Evolutionary conservation across 2,329 filamentous ascomycete species (phyloP).

Genomic region (Shiraia sp.): DNA sequence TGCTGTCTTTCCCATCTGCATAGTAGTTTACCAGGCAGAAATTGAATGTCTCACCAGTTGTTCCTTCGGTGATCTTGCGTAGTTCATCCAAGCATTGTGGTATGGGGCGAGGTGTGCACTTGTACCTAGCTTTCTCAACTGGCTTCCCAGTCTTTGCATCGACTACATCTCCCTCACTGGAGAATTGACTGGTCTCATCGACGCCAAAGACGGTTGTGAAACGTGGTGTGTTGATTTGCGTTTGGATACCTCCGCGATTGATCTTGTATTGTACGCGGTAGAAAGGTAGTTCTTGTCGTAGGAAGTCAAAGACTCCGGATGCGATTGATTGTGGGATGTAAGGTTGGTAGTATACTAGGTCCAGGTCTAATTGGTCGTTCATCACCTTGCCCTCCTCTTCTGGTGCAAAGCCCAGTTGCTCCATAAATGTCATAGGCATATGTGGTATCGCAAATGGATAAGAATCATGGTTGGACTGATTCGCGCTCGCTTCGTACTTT

Average conservation of each 20-base stretch:
- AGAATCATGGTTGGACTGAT: constrained; percentile 50
- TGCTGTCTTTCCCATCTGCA: constrained; percentile 74
- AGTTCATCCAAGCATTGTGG: constrained; percentile 70
- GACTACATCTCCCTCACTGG: constrained; percentile 37
- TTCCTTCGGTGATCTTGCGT: constrained; percentile 64
- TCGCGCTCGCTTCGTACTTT: constrained; percentile 36
- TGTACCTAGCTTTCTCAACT: constrained; percentile 55
- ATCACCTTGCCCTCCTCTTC: constrained; percentile 60
- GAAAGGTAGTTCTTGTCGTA: constrained; percentile 73
- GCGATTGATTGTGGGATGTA: constrained; percentile 65
- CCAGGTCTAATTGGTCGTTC: constrained; percentile 69
- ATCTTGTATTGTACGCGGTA: constrained; percentile 76
- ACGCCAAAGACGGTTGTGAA: constrained; percentile 65
- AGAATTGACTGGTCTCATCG: constrained; percentile 67
- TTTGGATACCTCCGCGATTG: constrained; percentile 65
- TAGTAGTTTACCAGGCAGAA: constrained; percentile 86
- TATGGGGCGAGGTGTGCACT: constrained; percentile 68
- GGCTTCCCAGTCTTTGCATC: constrained; percentile 50
- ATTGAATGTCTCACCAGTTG: constrained; percentile 71
- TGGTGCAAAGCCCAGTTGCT: constrained; percentile 52
- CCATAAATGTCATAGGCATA: constrained; percentile 50
- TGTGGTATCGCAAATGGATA: constrained; percentile 59
- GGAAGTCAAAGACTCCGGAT: constrained; percentile 68
- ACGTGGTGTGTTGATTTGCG: constrained; percentile 65
- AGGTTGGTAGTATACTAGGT: constrained; percentile 75